Conservation (phyloP, 495 filamentous ascomycete genomes). For the Tuber calosporum region DNA sequence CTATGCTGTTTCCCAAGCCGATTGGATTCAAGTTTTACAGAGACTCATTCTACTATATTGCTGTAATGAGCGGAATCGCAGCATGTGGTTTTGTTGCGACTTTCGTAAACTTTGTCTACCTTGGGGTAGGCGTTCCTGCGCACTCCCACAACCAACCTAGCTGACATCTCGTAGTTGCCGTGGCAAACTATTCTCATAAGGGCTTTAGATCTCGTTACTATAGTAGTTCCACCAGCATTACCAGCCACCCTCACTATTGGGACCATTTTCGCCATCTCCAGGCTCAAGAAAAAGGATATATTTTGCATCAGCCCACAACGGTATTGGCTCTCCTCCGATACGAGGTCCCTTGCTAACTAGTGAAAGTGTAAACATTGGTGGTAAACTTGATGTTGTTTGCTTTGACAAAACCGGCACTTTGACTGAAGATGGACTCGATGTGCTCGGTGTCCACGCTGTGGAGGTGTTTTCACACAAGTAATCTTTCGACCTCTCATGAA, state of each 20-base stretch:
- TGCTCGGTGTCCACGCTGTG: conserved; percentile 77
- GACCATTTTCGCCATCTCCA: conserved; percentile 84
- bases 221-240: conserved; percentile 94
- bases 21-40: conserved; percentile 97
- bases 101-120: conserved; percentile 81
- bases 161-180: conserved; percentile 51
- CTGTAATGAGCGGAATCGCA: conserved; percentile 90
- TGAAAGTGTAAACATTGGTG: conserved; percentile 80
- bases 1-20: conserved; percentile 98
- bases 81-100: conserved; percentile 80
- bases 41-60: conserved; percentile 96
- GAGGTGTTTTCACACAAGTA: conserved; percentile 41
- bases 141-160: not conserved
- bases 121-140: conserved; percentile 51
- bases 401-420: conserved; percentile 99
- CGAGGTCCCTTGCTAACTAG: not conserved
- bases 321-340: conserved; percentile 37
- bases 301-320: conserved; percentile 96
- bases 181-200: conserved; percentile 87
- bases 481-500: not conserved
- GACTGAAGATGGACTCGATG: conserved; percentile 94
- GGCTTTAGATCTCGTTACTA: conserved; percentile 92
- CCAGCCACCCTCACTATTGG: conserved; percentile 95
- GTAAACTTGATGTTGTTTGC: conserved; percentile 91
- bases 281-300: conserved; percentile 78